Evolutionary conservation across 805 yeast species (phyloP), one percentile per base, ranked within the genome.

Genomic region (Ascoidea rubescens): DNA sequence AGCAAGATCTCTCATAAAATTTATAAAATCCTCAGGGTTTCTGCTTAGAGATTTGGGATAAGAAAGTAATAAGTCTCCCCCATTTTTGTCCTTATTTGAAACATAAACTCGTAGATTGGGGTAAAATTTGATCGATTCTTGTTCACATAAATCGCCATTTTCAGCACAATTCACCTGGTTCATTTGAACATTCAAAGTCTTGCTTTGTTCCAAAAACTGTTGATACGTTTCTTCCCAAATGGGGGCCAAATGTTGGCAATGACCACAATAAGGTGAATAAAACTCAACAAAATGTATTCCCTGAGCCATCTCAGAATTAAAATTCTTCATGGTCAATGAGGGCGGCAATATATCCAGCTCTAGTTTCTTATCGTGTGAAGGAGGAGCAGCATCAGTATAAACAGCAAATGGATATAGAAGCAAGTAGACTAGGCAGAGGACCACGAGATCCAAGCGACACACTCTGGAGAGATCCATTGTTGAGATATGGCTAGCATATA

Each of bases 251-350:
- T 68, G 71, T 55, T 70, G 75, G 68, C 99, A 93, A 66, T 91
- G 98, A 5, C 70, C 64, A 64, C 99, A 93, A 60, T 82, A 82
- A 0, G 99, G 99, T 37, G 96, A 87, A 63, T 68, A 93, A 67
- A 88, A 90, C 67, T 91, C 96, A 42, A 91, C 82, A 61, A 91
- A 73, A 60, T 89, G 83, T 21, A 81, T 67, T 2, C 84, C 84
- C 7, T 71, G 66, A 17, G 70, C 62, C n/a, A 79, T 61, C 44
- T 69, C 67, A 10, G 64, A 54, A 51, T 78, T 80, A 60, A 85
- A 87, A 21, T 69, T 72, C 0, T 67, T 72, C 4, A 63, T 57
- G 0, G 73, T 78, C 48, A 87, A 64, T 1, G 73, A 71, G 2
- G 67, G 72, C 0, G 93, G 93, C 47, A 71, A 60, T 31, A 37